These are phyloP conservation scores for Diddensiella santjacobensis DNA, from an alignment of 805 yeast genomes.

Conservation along the genomic window DNA sequence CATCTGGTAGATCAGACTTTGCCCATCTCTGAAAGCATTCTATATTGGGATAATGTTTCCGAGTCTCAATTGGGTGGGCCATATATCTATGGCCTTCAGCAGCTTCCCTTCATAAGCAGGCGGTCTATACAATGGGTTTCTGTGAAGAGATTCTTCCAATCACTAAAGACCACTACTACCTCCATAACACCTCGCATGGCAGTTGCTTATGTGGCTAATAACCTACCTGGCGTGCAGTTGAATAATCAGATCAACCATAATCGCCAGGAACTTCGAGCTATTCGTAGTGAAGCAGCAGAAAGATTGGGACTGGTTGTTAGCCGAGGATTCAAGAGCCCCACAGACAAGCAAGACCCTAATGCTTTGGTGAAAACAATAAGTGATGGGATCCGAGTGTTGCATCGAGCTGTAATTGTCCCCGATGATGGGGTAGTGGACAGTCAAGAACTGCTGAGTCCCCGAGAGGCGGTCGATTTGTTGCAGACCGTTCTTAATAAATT, in stretches of 20 bases:
- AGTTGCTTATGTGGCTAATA: slow-evolving; percentile 9
- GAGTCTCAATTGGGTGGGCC: slow-evolving; percentile 33
- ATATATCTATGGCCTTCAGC: slow-evolving; percentile 41
- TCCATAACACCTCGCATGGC: slow-evolving; percentile 5
- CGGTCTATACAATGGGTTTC: neutral
- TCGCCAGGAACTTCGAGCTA: neutral
- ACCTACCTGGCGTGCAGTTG: slow-evolving; percentile 8
- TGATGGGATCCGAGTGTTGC: neutral
- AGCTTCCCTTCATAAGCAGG: slow-evolving; percentile 17
- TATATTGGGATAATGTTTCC: slow-evolving; percentile 43
- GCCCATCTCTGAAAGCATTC: slow-evolving; percentile 42
- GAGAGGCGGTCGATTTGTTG: neutral
- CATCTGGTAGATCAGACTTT: slow-evolving; percentile 40
- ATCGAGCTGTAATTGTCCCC: neutral
- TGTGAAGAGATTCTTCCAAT: neutral
- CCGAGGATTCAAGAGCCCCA: neutral
- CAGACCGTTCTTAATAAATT: neutral
- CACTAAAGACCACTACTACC: neutral
- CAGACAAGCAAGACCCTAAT: neutral
- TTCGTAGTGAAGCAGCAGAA: slow-evolving; percentile 12
- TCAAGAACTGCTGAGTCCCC: neutral
- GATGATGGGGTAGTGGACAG: neutral
- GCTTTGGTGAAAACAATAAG: neutral
- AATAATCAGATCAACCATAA: slow-evolving; percentile 1
- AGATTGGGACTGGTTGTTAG: slow-evolving; percentile 19